These are phyloP conservation scores for Cornus florida DNA, from an alignment of 148 eudicot genomes.

Conservation along the genomic window DNA sequence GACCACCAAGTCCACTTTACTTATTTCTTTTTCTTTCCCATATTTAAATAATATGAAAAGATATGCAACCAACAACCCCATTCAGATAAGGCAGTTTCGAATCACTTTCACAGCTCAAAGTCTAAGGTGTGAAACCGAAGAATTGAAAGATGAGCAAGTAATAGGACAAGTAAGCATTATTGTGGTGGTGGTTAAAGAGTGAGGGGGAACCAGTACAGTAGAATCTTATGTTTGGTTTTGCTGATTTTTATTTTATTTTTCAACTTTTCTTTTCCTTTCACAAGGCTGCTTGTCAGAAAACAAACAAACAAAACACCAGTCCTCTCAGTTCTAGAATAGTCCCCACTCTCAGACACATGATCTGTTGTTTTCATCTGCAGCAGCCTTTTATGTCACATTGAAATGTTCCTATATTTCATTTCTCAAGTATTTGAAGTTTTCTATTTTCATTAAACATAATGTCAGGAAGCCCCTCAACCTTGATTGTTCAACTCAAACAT, in stretches of 20 bases:
- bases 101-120: too few species aligned
- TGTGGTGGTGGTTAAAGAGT: conserved; percentile 3
- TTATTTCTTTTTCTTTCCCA: not conserved
- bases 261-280: not conserved
- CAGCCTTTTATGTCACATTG: not conserved
- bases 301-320: not conserved
- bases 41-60: too few species aligned
- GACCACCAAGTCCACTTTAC: not conserved
- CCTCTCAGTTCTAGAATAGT: not conserved
- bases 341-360: not conserved
- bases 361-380: not conserved
- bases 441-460: not conserved
- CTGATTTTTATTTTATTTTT: not conserved
- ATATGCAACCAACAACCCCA: conserved; percentile 3
- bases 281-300: conserved; percentile 3
- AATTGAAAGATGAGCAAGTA: conserved; percentile 7
- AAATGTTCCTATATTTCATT: not conserved
- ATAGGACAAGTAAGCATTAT: not conserved
- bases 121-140: not conserved
- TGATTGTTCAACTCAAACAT: too few species aligned
- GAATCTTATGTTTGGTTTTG: not conserved
- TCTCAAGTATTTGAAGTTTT: too few species aligned
- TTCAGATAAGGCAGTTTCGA: not conserved
- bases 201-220: not conserved
- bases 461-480: not conserved